Percentiles rank a stretch among this genome's conserved stretches.
phyloP scores from a whole-genome alignment of 169 alveolate genomes.

The Toxoplasma gondii region DNA sequence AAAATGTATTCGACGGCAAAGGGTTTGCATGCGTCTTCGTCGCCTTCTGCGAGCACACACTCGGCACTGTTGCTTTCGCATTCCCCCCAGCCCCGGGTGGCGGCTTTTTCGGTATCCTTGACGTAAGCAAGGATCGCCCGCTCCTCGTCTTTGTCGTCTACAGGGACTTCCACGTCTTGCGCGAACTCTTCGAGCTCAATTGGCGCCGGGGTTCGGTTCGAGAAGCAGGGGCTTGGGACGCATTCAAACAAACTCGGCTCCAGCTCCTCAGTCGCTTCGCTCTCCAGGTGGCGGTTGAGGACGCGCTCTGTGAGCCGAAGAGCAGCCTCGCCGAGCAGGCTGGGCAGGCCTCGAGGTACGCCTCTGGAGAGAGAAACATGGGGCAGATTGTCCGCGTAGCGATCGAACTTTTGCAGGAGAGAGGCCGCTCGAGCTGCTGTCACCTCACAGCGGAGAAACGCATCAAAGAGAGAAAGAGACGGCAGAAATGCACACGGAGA shows the following conservation, averaged over 20 bases:
- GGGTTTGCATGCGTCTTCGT: background rate
- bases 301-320: background rate
- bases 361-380: background rate
- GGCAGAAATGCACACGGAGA: background rate
- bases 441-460: slow-evolving; percentile 10
- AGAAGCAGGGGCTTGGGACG: background rate
- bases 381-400: background rate
- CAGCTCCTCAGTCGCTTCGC: background rate
- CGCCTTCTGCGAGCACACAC: background rate
- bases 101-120: background rate
- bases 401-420: slow-evolving; percentile 8
- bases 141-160: background rate
- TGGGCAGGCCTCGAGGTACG: background rate
- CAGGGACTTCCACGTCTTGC: slow-evolving; percentile 10
- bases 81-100: background rate
- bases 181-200: slow-evolving; percentile 1
- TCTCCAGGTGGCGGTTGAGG: background rate
- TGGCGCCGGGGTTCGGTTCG: background rate
- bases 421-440: slow-evolving; percentile 36
- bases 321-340: background rate
- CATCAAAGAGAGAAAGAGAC: background rate
- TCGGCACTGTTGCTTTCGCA: background rate
- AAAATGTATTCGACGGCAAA: slow-evolving; percentile 29
- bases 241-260: background rate
- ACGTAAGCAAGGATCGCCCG: background rate